phyloP scores from a whole-genome alignment of 192 early-diverging fungal species.

The Podochytrium sp. region DNA sequence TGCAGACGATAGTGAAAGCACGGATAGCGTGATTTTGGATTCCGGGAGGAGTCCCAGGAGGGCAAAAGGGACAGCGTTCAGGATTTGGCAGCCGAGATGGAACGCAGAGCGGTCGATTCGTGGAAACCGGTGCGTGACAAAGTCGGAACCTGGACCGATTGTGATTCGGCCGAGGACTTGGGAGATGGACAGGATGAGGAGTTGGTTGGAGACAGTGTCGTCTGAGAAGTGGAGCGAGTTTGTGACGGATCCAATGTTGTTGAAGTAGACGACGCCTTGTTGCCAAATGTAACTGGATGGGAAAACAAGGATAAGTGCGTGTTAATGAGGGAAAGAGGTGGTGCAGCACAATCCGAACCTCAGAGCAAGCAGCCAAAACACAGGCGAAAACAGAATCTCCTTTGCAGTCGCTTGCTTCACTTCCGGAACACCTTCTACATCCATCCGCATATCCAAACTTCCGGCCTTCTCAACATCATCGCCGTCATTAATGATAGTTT shows the following conservation, averaged over 20 bases:
- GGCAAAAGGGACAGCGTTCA: constrained; percentile 18
- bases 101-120: constrained; percentile 29
- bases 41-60: constrained; percentile 1
- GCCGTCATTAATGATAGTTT: background rate
- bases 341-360: background rate
- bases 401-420: constrained; percentile 22
- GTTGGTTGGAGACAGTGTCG: background rate
- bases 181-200: constrained; percentile 28
- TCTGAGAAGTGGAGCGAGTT: background rate
- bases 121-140: constrained; percentile 1
- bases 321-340: too few species aligned
- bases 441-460: background rate
- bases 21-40: background rate
- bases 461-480: background rate
- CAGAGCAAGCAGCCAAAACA: constrained; percentile 33
- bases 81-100: constrained; percentile 9
- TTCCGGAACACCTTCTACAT: background rate
- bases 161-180: constrained; percentile 24
- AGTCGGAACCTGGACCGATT: constrained; percentile 24
- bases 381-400: constrained; percentile 33
- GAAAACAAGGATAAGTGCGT: too few species aligned
- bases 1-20: constrained; percentile 14
- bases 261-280: constrained; percentile 39
- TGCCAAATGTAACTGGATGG: constrained; percentile 18
- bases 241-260: constrained; percentile 24